Base-by-base conservation (phyloP, 2,329 filamentous ascomycete species). In the Berkeleyomyces basicola region DNA sequence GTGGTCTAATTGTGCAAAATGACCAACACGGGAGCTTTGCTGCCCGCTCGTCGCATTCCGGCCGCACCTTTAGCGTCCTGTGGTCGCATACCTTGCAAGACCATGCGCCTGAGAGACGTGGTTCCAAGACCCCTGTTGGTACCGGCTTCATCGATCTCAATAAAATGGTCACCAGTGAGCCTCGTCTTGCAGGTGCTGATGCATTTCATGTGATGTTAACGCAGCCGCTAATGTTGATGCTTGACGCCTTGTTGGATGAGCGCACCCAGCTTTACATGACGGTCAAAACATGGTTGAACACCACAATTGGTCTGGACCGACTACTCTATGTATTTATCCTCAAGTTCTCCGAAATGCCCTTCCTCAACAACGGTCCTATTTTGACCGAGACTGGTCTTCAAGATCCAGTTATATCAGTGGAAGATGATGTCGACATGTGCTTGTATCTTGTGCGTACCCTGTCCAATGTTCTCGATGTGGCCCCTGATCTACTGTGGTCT, bases 31-130 rank as follows among this genome's bases (percentile, higher is more conserved):
- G 76, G 23, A 77, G 74, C 2, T 80, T 78, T 69, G 73, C 75
- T 6, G 68, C 73, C 64, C 74, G 77, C 33, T 70, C 76, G 63
- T 79, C 81, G 4, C 85, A 90, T 64, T 75, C 81, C 61, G 85
- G 83, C 0, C 80, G 85, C 58, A 84, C 82, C 10, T 92, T 95
- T 70, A 78, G 81, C 47, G 81, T 90, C 3, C 74, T 95, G 3
- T 96, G 90, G 90, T 85, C 84, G n/a, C 89, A 95, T 70, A 88
- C 81, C 23, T 71, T 86, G 37, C 82, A 85, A 69, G 83, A 84
- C 65, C 80, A 77, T 68, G 73, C 76, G 16, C 73, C 77, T 9
- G 80, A 82, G 61, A 74, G 79, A n/a, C 74, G 79, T 64, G 73
- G 75, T 4, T 74, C 78, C 4, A 80, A 77, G 66, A 23, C 59